Conservation (phyloP, 306 rosid genomes). For the Cucurbita maxima region DNA sequence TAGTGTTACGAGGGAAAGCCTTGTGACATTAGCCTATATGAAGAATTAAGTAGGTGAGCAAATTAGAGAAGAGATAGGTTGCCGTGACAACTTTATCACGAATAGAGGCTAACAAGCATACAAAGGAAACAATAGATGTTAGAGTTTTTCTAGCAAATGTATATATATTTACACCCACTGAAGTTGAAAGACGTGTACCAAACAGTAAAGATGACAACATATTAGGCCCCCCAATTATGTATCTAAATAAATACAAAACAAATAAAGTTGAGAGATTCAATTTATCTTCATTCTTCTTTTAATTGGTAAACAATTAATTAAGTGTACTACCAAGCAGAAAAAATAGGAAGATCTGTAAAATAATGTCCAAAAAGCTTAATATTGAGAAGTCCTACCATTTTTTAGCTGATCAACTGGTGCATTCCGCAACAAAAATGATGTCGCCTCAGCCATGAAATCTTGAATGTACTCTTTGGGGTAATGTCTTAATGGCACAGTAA, state of each 20-base stretch:
- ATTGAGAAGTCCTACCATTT: constrained; percentile 37
- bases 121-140: background rate
- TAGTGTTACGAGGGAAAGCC: background rate
- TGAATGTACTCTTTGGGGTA: constrained; percentile 68
- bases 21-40: background rate
- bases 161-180: background rate
- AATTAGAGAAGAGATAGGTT: background rate
- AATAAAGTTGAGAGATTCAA: background rate
- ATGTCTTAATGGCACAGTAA: constrained; percentile 52
- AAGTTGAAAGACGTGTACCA: background rate
- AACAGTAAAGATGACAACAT: background rate
- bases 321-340: background rate
- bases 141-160: background rate
- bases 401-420: constrained; percentile 58
- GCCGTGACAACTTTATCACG: background rate
- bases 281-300: background rate
- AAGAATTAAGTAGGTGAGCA: background rate
- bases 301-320: background rate
- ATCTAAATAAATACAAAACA: background rate
- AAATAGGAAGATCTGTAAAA: background rate
- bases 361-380: background rate
- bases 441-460: constrained; percentile 70
- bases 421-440: constrained; percentile 66
- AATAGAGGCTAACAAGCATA: background rate
- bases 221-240: background rate